phyloP scores from a whole-genome alignment of 345 rosid species.

The Bruguiera gymnorhiza region DNA sequence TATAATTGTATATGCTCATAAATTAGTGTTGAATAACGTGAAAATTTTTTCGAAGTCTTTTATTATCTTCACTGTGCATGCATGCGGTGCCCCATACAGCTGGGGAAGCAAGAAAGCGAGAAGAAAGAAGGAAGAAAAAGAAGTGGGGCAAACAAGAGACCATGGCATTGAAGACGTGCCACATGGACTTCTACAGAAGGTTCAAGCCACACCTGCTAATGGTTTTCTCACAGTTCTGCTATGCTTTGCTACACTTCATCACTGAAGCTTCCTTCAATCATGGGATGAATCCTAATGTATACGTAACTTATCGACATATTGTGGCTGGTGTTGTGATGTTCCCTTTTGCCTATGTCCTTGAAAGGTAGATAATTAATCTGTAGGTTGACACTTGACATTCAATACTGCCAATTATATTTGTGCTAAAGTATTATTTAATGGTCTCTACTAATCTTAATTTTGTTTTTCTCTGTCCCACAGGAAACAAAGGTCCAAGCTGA shows the following conservation, averaged over 20 bases:
- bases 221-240: slow-evolving; percentile 46
- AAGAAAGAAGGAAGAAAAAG: neutral
- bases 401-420: neutral
- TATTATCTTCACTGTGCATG: neutral
- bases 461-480: slow-evolving; percentile 29
- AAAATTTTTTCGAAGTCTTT: neutral
- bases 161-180: slow-evolving; percentile 11
- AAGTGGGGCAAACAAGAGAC: neutral
- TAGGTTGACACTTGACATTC: no score
- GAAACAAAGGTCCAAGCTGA: slow-evolving; percentile 53
- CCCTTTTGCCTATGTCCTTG: slow-evolving; percentile 60
- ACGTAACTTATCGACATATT: slow-evolving; percentile 56
- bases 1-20: slow-evolving; percentile 13
- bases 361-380: slow-evolving; percentile 32
- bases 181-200: slow-evolving; percentile 9
- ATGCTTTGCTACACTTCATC: slow-evolving; percentile 50
- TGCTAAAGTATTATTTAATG: neutral
- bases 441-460: neutral
- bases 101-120: neutral
- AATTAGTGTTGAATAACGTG: slow-evolving; percentile 26
- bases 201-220: slow-evolving; percentile 62
- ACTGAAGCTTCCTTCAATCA: slow-evolving; percentile 68
- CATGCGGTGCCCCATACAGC: neutral
- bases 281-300: slow-evolving; percentile 72
- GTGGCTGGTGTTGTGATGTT: slow-evolving; percentile 42